phyloP scores from a whole-genome alignment of 1,284 basidiomycete genomes.

The Irpex lacteus region DNA sequence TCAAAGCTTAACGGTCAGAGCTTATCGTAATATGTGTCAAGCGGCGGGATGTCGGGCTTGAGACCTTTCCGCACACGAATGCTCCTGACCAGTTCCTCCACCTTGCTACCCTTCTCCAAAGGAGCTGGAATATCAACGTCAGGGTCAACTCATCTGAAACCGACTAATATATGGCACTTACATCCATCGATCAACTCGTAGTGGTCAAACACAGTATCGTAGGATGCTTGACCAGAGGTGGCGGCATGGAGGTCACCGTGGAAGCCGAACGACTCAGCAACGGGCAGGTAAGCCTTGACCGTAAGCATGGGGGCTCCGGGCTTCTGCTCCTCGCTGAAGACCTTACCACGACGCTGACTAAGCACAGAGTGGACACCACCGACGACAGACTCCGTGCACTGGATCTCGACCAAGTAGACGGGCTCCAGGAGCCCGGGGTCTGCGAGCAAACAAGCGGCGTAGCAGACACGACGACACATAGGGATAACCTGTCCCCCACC shows the following conservation, averaged over 20 bases:
- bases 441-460: conserved; percentile 93
- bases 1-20: conserved; percentile 22
- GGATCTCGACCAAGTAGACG: conserved; percentile 98
- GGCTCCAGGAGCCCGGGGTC: conserved; percentile 94
- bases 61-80: conserved; percentile 95
- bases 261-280: conserved; percentile 98
- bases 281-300: conserved; percentile 98
- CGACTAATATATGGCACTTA: conserved; percentile 37
- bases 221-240: conserved; percentile 98
- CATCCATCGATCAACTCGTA: conserved; percentile 85
- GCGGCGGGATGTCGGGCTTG: conserved; percentile 85
- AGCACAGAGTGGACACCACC: conserved; percentile 96
- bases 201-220: conserved; percentile 93
- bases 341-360: conserved; percentile 98
- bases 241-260: conserved; percentile 93
- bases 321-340: conserved; percentile 97
- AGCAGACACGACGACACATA: conserved; percentile 93
- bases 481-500: conserved; percentile 99
- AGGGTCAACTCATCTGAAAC: conserved; percentile 20
- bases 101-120: conserved; percentile 85
- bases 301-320: conserved; percentile 99
- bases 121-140: conserved; percentile 45
- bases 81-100: conserved; percentile 79
- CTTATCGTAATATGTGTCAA: conserved; percentile 94
- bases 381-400: conserved; percentile 96